phyloP scores from a whole-genome alignment of 305 asterid genomes.

The Nicotiana rustica region DNA sequence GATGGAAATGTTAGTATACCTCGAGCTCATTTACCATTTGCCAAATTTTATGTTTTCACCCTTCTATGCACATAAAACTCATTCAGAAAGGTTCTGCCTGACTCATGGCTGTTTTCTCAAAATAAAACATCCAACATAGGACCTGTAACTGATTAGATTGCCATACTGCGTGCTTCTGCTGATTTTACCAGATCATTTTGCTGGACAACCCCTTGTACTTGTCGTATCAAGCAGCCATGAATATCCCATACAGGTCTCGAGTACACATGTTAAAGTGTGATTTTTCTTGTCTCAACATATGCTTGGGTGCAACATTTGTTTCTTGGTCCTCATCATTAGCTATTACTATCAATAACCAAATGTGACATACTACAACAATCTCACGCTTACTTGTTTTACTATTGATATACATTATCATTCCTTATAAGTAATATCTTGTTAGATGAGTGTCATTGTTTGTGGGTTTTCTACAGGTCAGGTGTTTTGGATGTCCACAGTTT shows the following conservation, averaged over 20 bases:
- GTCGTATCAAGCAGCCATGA: slow-evolving; percentile 11
- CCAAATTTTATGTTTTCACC: neutral
- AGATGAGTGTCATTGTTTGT: neutral
- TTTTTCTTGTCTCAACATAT: neutral
- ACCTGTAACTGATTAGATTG: neutral
- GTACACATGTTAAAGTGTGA: slow-evolving; percentile 1
- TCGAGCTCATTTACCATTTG: neutral
- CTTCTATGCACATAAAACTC: neutral
- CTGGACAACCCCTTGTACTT: neutral
- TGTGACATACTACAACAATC: neutral
- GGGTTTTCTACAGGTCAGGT: slow-evolving; percentile 75
- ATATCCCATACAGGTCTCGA: neutral
- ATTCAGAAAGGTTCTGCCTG: neutral
- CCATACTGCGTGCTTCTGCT: neutral
- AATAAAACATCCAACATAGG: slow-evolving; percentile 1
- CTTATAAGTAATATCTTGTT: neutral
- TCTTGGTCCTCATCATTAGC: neutral
- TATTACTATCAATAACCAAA: neutral
- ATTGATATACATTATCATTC: neutral
- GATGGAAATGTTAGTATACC: neutral
- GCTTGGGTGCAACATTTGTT: neutral
- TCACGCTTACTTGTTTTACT: slow-evolving; percentile 15
- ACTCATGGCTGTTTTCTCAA: neutral
- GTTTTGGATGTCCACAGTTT: slow-evolving; percentile 72
- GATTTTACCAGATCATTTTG: neutral